These are phyloP conservation scores for Cadophora luteo-olivacea DNA, from an alignment of 2,329 filamentous ascomycete genomes.

Conservation along the genomic window DNA sequence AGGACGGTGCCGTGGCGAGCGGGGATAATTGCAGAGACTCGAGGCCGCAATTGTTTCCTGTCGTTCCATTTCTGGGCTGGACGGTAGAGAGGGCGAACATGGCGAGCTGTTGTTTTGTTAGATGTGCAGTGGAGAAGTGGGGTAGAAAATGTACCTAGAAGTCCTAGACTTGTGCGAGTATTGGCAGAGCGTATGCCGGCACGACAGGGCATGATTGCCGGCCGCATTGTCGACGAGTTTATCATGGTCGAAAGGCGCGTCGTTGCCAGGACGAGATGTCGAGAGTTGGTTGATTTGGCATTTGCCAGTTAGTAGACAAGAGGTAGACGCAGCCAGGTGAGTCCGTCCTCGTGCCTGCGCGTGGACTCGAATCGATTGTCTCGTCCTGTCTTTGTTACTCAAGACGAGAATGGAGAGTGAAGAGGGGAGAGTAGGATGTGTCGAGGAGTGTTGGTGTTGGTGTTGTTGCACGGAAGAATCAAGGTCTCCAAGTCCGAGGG, in stretches of 20 bases:
- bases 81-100: slow-evolving; percentile 34
- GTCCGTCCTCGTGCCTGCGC: not conserved
- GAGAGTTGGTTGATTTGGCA: slow-evolving; percentile 11
- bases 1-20: slow-evolving; percentile 30
- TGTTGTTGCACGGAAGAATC: slow-evolving; percentile 9
- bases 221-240: slow-evolving; percentile 38
- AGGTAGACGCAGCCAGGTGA: not conserved
- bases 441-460: not conserved
- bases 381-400: not conserved
- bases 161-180: slow-evolving; percentile 24
- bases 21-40: slow-evolving; percentile 30
- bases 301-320: slow-evolving; percentile 14
- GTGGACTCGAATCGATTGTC: not conserved
- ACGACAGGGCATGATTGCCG: slow-evolving; percentile 37
- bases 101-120: slow-evolving; percentile 28
- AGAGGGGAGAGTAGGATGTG: slow-evolving; percentile 1
- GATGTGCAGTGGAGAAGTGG: not conserved
- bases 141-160: slow-evolving; percentile 29
- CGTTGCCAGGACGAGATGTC: slow-evolving; percentile 6
- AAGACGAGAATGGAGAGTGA: slow-evolving; percentile 7
- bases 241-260: slow-evolving; percentile 36
- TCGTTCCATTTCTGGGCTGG: slow-evolving; percentile 34
- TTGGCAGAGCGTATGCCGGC: slow-evolving; percentile 32
- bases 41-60: slow-evolving; percentile 32
- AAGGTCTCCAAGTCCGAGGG: not conserved